Evolutionary conservation across 192 early-diverging fungal species (phyloP).

Genomic region (Globomyces pollinis-pini): DNA sequence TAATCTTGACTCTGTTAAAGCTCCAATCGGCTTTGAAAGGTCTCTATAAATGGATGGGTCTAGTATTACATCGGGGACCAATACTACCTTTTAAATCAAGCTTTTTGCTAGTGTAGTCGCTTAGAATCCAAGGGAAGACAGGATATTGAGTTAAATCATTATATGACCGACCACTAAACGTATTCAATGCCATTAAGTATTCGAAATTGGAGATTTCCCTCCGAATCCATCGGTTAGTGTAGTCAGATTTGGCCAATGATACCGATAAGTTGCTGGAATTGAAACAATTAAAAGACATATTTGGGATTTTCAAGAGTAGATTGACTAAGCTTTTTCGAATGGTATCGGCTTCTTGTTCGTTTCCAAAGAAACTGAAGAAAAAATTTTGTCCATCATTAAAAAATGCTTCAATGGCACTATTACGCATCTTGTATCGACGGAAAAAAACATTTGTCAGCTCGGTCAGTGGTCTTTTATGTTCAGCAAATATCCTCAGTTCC

Average conservation of each 20-base stretch:
- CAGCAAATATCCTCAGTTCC: too few species aligned
- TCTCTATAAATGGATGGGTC: slow-evolving; percentile 78
- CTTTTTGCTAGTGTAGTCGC: slow-evolving; percentile 30
- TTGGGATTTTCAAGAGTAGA: slow-evolving; percentile 41
- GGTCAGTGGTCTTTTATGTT: slow-evolving; percentile 25
- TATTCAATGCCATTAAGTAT: slow-evolving; percentile 91
- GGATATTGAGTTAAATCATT: slow-evolving; percentile 92
- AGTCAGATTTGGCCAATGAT: slow-evolving; percentile 17
- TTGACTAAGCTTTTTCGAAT: slow-evolving; percentile 22
- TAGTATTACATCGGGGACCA: too few species aligned
- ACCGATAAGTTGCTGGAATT: not conserved
- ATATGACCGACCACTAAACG: slow-evolving; percentile 62
- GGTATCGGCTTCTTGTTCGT: slow-evolving; percentile 46
- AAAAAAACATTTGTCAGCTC: slow-evolving; percentile 28
- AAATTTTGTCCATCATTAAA: slow-evolving; percentile 67
- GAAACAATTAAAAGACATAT: slow-evolving; percentile 24
- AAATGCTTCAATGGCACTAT: slow-evolving; percentile 73
- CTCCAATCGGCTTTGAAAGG: slow-evolving; percentile 86
- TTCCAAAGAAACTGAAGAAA: slow-evolving; percentile 60
- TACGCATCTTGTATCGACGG: slow-evolving; percentile 46
- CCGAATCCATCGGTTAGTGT: slow-evolving; percentile 75
- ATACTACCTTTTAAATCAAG: slow-evolving; percentile 70
- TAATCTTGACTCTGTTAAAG: slow-evolving; percentile 60
- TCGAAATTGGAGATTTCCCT: slow-evolving; percentile 92
- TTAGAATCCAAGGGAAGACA: slow-evolving; percentile 78